Percentiles rank a stretch among this genome's conserved stretches.
These are phyloP conservation scores for Ceratocystis variospora DNA, from an alignment of 2,329 filamentous ascomycete species.

Conservation along the genomic window DNA sequence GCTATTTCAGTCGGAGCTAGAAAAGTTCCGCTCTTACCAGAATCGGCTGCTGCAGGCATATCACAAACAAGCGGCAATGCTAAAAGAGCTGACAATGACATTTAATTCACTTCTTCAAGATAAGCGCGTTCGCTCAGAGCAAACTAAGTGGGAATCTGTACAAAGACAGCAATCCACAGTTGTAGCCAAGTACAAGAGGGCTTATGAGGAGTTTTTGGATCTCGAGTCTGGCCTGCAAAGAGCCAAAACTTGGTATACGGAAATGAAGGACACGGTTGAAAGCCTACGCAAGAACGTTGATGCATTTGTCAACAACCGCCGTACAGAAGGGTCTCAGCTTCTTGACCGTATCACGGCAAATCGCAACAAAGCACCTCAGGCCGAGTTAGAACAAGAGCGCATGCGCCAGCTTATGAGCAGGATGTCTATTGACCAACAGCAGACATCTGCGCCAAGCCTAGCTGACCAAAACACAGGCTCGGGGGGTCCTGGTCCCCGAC, in stretches of 20 bases:
- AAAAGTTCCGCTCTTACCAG: conserved; percentile 90
- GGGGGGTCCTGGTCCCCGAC: conserved; percentile 21
- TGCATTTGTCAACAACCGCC: conserved; percentile 86
- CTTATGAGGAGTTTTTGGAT: conserved; percentile 86
- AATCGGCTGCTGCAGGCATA: conserved; percentile 82
- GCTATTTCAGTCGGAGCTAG: conserved; percentile 89
- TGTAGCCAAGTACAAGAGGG: conserved; percentile 74
- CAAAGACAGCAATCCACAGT: conserved; percentile 70
- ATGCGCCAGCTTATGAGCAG: conserved; percentile 85
- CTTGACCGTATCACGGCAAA: conserved; percentile 69
- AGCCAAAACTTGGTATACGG: conserved; percentile 83
- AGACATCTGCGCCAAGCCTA: conserved; percentile 25
- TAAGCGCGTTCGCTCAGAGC: conserved; percentile 82
- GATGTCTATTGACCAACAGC: conserved; percentile 66
- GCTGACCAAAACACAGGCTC: conserved; percentile 24
- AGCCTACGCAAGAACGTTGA: conserved; percentile 93
- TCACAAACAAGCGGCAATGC: conserved; percentile 83
- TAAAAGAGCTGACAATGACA: conserved; percentile 82
- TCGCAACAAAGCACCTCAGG: conserved; percentile 41
- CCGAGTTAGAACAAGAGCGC: conserved; percentile 77
- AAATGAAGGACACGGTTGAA: conserved; percentile 90
- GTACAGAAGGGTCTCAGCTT: conserved; percentile 80
- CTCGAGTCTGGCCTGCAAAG: conserved; percentile 72
- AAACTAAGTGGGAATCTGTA: conserved; percentile 85
- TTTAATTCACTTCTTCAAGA: conserved; percentile 87